Evolutionary conservation across 2,329 filamentous ascomycete species (phyloP), one percentile per base, ranked within the genome.

Genomic region (Sarocladiaceae sp.): DNA sequence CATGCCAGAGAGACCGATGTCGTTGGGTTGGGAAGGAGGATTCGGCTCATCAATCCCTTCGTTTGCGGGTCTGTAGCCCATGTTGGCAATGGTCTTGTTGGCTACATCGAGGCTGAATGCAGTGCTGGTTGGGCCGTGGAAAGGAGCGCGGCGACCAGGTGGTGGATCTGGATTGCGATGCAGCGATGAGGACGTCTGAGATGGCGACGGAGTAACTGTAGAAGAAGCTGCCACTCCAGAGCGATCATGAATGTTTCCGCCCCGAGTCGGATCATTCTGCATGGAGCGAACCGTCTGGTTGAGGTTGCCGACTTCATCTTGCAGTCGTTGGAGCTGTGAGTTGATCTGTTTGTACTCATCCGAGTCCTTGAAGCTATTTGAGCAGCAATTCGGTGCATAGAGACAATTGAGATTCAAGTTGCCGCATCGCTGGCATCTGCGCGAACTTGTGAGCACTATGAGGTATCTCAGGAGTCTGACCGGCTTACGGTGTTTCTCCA

Each of bases 331-430:
- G 54, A 97, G 82, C 58, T 94, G 87, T 29, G 79, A 75, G 52
- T 83, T 82, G 84, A 97, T 90, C 33, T 84, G 80, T 63, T 84
- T 88, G 75, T 91, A 97, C 66, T 97, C 92, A 10, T 95, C 89
- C 44, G 90, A 91, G 62, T 97, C 92, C 68, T 93, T 94, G 77
- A 96, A 91, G 67, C 82, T 90, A 73, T 83, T 92, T 56, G 81
- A 72, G 64, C 82, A 85, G 65, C 83, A 85, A 61, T 85, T 85
- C 13, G 82, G 78, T 5, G 83, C 76, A 68, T 87, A 88, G 40
- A 85, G 71, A 61, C 84, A 88, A 56, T 78, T 68, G 17, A 87
- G 73, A 59, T 82, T 83, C 65, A 88, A 82, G 59, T 86, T 84
- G 59, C 83, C 80, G 60, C 86, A 89, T 53, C 86, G 75, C 54